phyloP scores from a whole-genome alignment of 208 protist genomes.

The Acanthamoeba sp. region DNA sequence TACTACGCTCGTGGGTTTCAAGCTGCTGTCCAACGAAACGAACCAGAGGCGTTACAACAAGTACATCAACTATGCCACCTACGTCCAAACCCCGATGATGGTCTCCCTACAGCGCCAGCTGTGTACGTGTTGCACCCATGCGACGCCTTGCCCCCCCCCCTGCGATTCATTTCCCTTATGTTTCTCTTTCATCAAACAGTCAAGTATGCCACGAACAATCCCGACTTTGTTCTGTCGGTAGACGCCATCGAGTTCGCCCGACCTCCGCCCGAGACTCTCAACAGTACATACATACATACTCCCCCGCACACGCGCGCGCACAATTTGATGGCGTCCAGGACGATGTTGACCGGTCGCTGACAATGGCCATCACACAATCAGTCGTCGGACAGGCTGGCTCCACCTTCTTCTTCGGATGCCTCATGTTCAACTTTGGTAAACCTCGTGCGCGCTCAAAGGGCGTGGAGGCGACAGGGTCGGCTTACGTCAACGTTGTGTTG shows the following conservation, averaged over 20 bases:
- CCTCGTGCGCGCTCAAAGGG: no score
- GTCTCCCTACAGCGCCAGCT: conserved; percentile 45
- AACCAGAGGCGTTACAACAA: conserved; percentile 3
- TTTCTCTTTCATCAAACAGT: background rate
- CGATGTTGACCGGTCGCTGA: no score
- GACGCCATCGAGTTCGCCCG: conserved; percentile 58
- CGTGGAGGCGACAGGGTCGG: no score
- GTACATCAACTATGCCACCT: conserved; percentile 47
- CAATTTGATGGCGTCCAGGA: no score
- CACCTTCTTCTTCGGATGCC: conserved; percentile 80
- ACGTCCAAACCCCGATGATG: conserved; percentile 60
- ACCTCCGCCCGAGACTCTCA: conserved; percentile 7
- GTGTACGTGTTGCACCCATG: no score
- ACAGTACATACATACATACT: conserved; percentile 4
- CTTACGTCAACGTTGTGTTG: no score
- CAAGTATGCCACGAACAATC: conserved; percentile 37
- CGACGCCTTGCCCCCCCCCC: background rate
- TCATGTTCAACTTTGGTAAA: conserved; percentile 86
- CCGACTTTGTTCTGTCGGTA: conserved; percentile 10
- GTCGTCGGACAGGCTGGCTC: conserved; percentile 73
- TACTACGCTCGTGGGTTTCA: background rate
- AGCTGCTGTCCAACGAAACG: conserved; percentile 13
- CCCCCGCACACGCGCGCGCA: no score
- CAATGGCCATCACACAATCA: background rate
- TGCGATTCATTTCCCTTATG: background rate